These are phyloP conservation scores for Botrytis elliptica DNA, from an alignment of 2,329 filamentous ascomycete species.

Conservation along the genomic window DNA sequence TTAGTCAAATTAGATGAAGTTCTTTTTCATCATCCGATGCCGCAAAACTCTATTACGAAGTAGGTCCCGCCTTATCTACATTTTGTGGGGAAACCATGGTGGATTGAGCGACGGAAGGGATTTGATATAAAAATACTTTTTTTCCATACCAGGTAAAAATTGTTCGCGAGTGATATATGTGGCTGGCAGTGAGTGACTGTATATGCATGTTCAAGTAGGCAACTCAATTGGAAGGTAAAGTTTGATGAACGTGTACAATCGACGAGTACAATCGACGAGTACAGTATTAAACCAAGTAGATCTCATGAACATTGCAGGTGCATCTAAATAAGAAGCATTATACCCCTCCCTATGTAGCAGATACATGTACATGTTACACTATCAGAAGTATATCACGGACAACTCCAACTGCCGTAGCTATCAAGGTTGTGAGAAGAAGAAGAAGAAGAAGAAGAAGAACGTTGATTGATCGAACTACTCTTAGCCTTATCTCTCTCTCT, in stretches of 20 bases:
- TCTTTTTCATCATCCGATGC: conserved; percentile 17
- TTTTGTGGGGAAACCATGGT: conserved; percentile 5
- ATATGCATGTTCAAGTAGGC: background rate
- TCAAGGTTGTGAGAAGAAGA: conserved; percentile 3
- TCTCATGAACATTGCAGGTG: background rate
- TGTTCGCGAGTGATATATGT: background rate
- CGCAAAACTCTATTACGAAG: conserved; percentile 11
- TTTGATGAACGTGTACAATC: background rate
- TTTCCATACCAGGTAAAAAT: background rate
- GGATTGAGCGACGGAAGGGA: background rate
- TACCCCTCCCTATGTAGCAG: background rate
- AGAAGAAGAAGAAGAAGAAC: background rate
- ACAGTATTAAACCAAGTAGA: background rate
- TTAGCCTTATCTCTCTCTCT: conserved; percentile 1
- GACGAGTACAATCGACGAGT: background rate
- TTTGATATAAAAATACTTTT: conserved; percentile 13
- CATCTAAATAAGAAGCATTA: background rate
- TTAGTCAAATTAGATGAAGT: conserved; percentile 10
- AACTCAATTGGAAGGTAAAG: background rate
- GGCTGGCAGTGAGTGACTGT: background rate
- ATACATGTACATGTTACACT: background rate
- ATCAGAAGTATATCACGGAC: background rate
- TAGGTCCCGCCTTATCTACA: conserved; percentile 10
- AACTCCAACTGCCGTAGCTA: background rate
- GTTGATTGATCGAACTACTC: background rate